These are phyloP conservation scores for Venustampulla echinocandica DNA, from an alignment of 495 filamentous ascomycete species.

Conservation along the genomic window DNA sequence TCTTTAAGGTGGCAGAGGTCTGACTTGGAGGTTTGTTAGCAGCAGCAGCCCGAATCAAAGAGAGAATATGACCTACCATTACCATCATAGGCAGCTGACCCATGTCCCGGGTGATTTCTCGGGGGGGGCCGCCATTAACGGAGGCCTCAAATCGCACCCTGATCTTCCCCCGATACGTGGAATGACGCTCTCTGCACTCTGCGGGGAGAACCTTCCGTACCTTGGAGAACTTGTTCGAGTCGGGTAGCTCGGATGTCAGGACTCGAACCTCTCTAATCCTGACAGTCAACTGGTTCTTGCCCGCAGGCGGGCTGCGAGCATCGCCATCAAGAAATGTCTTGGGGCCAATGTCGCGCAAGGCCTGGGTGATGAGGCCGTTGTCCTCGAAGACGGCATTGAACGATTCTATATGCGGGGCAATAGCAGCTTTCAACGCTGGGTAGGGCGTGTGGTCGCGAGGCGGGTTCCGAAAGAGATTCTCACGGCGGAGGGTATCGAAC, in stretches of 20 bases:
- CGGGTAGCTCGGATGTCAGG: conserved; percentile 64
- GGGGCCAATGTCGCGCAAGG: conserved; percentile 78
- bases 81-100: conserved; percentile 91
- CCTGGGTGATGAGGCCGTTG: conserved; percentile 62
- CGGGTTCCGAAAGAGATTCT: conserved; percentile 80
- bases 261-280: conserved; percentile 69
- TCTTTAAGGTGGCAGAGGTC: conserved; percentile 85
- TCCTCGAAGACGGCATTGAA: conserved; percentile 88
- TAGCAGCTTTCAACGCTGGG: conserved; percentile 70
- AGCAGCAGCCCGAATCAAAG: conserved; percentile 3
- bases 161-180: conserved; percentile 81
- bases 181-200: conserved; percentile 90
- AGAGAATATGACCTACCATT: conserved; percentile 41
- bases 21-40: conserved; percentile 42
- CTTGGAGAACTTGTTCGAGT: conserved; percentile 66
- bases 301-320: conserved; percentile 39
- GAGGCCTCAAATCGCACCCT: conserved; percentile 69
- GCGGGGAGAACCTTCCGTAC: conserved; percentile 82
- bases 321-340: conserved; percentile 81
- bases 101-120: conserved; percentile 70
- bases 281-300: conserved; percentile 63
- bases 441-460: conserved; percentile 83
- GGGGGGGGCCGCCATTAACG: conserved; percentile 78
- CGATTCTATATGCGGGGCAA: conserved; percentile 84
- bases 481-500: conserved; percentile 72